phyloP scores from a whole-genome alignment of 2,329 filamentous ascomycete genomes.

The Domatiomyces catenatus region DNA sequence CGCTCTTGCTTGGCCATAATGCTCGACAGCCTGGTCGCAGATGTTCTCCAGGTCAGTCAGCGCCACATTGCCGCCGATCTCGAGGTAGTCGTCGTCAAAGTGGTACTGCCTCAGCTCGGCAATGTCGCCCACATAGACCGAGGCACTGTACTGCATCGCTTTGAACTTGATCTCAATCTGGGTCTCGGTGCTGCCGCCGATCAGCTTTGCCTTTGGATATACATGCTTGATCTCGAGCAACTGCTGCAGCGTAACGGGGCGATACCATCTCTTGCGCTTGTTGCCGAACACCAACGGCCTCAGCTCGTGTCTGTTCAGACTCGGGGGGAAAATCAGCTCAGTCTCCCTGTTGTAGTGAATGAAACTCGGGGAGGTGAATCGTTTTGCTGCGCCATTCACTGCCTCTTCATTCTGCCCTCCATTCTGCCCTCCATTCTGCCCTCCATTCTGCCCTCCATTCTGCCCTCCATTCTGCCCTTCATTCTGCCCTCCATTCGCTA shows the following conservation, averaged over 20 bases:
- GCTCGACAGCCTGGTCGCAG: conserved; percentile 59
- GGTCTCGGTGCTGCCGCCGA: conserved; percentile 90
- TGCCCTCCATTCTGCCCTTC: too few species aligned
- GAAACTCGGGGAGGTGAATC: conserved; percentile 75
- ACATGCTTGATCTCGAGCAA: conserved; percentile 79
- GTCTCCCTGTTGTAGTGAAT: conserved; percentile 91
- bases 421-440: too few species aligned
- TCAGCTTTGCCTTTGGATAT: conserved; percentile 77
- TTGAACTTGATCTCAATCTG: conserved; percentile 99
- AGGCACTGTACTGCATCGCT: conserved; percentile 73
- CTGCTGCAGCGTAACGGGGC: conserved; percentile 73
- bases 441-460: too few species aligned
- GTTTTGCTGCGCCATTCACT: conserved; percentile 36
- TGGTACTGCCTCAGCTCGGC: conserved; percentile 69
- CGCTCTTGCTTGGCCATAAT: conserved; percentile 54
- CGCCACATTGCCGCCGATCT: conserved; percentile 83
- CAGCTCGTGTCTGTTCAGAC: conserved; percentile 67
- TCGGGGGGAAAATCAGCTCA: conserved; percentile 84
- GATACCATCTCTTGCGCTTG: conserved; percentile 85
- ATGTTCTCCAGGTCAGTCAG: conserved; percentile 83
- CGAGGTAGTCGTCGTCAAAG: conserved; percentile 66
- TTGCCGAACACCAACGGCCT: conserved; percentile 79
- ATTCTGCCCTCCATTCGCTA: conserved; percentile 22
- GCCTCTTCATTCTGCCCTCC: too few species aligned
- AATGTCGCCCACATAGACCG: conserved; percentile 87